These are phyloP conservation scores for Phialocephala subalpina DNA, from an alignment of 2,329 filamentous ascomycete species.

Conservation along the genomic window DNA sequence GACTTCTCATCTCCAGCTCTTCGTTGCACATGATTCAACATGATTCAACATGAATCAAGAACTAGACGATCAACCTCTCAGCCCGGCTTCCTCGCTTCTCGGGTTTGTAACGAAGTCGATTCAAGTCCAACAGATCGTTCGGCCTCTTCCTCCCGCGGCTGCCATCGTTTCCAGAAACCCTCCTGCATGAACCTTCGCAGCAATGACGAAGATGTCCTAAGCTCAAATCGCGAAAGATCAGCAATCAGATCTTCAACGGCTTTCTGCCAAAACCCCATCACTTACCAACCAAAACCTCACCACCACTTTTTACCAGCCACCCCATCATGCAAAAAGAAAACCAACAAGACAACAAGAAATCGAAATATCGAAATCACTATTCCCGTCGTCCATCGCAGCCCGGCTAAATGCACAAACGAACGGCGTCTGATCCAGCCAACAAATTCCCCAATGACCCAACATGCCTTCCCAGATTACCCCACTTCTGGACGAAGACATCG, in stretches of 20 bases:
- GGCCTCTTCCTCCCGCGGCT: background rate
- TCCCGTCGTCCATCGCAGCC: background rate
- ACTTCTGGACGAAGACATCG: conserved; percentile 13
- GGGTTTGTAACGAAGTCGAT: background rate
- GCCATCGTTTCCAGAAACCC: conserved; percentile 17
- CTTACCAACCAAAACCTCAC: background rate
- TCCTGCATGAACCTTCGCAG: conserved; percentile 20
- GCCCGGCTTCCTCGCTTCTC: conserved; percentile 1
- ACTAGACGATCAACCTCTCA: background rate
- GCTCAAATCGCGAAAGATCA: conserved; percentile 5
- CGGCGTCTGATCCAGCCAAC: background rate
- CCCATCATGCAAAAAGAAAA: conserved; percentile 2
- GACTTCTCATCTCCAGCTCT: background rate
- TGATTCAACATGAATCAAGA: conserved; percentile 4
- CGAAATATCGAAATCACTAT: conserved; percentile 1
- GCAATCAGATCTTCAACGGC: conserved; percentile 5
- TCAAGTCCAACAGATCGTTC: background rate
- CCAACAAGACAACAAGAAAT: no score
- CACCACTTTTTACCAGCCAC: background rate
- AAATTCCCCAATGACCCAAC: background rate
- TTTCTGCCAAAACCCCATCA: background rate
- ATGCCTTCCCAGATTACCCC: conserved; percentile 6
- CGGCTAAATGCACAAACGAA: conserved; percentile 8
- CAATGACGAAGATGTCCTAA: conserved; percentile 15
- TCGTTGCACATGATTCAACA: conserved; percentile 10